Percentiles rank a stretch among this genome's conserved stretches.
These are phyloP conservation scores for Bipolaris oryzae DNA, from an alignment of 2,329 filamentous ascomycete species.

Conservation along the genomic window DNA sequence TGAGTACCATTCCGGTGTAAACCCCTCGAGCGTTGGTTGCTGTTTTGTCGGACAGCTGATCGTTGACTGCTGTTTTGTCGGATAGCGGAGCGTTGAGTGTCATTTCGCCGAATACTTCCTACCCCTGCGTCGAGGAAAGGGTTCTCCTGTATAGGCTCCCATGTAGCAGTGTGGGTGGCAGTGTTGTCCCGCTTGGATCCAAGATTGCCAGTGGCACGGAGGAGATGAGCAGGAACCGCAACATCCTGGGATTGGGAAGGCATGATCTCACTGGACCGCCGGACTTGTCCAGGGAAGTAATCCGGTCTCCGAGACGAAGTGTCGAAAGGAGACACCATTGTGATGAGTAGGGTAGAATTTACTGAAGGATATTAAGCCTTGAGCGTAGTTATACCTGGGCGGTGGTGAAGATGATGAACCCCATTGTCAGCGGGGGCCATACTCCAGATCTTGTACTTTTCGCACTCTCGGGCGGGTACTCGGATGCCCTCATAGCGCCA, in stretches of 20 bases:
- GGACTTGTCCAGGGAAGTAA: background rate
- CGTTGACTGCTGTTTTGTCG: slow-evolving; percentile 9
- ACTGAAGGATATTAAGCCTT: background rate
- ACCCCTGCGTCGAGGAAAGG: slow-evolving; percentile 15
- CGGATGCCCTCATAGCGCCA: slow-evolving; percentile 12
- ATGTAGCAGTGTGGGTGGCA: slow-evolving; percentile 13
- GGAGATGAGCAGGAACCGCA: slow-evolving; percentile 29
- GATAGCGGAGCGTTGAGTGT: slow-evolving; percentile 6
- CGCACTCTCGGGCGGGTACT: slow-evolving; percentile 4
- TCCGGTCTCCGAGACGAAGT: slow-evolving; percentile 2
- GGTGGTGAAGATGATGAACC: slow-evolving; percentile 6
- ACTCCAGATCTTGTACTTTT: slow-evolving; percentile 9
- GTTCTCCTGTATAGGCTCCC: slow-evolving; percentile 23
- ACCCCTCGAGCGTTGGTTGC: slow-evolving; percentile 9
- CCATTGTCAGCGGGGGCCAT: slow-evolving; percentile 7
- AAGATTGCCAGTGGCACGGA: slow-evolving; percentile 23
- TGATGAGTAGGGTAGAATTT: background rate
- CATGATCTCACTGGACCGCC: slow-evolving; percentile 11
- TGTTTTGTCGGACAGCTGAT: slow-evolving; percentile 14
- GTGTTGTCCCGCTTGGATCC: slow-evolving; percentile 23
- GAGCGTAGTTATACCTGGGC: slow-evolving; percentile 1
- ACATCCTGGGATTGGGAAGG: slow-evolving; percentile 21
- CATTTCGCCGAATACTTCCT: slow-evolving; percentile 14
- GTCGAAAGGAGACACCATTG: slow-evolving; percentile 9
- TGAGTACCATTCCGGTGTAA: slow-evolving; percentile 8